Base-by-base conservation (phyloP, 305 asterid genomes). In the Fraxinus ornus region DNA sequence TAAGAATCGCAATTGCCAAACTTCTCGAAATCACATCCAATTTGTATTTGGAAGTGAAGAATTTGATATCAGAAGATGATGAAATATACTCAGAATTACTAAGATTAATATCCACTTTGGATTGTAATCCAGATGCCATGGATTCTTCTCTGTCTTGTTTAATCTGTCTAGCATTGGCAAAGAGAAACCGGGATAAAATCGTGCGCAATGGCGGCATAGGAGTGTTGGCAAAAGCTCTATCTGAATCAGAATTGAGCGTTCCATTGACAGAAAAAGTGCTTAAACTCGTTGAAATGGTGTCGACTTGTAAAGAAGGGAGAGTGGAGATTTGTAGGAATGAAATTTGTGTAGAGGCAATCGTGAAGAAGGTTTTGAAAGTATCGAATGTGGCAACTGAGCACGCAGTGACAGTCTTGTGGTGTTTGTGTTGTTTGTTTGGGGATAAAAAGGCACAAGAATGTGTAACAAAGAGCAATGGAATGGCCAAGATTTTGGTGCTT, bases 371-470 rank as follows among this genome's bases (percentile, higher is more conserved):
- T 66, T 9, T 92, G 80, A 94, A 94, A 83, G 97, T 92, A 2
- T 90, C 98, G 72, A 79, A 57, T 30, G 78, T 85, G 36, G 95
- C 93, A 66, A 94, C 97, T 19, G 97, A 94, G 78, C 92, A 86
- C 75, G 92, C 93, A 15, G 94, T 92, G 88, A 88, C 93, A 73
- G 87, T 91, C 71, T 79, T 94, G 76, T 94, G 98, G 98, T 86
- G 96, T 80, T 70, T 94, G 81, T 91, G 97, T 64, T 94, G 93
- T 76, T 66, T 91, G 85, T 91, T 88, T 75, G 86, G 92, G 41
- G 98, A 94, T 19, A 87, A 89, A 57, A 72, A 89, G 76, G 95
- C 93, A 37, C 89, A 86, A 79, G 90, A 90, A 76, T 87, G 86
- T 41, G 90, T 86, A 74, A 83, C 80, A 60, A 91, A 85, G 83